Evolutionary conservation across 2,329 filamentous ascomycete species (phyloP).

Genomic region (Fusarium hostae): DNA sequence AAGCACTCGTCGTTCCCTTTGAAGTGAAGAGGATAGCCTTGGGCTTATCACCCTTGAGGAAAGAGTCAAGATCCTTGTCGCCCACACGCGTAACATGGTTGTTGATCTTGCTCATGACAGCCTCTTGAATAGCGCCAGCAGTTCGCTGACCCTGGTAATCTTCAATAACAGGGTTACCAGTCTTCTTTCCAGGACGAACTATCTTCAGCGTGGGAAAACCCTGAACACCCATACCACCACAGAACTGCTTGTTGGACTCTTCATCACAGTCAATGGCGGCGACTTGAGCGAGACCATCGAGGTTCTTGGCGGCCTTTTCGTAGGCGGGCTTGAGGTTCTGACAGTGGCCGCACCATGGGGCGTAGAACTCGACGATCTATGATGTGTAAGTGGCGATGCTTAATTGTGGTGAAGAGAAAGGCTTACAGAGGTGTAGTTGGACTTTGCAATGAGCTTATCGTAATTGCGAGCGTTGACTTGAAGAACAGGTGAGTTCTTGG

Average conservation of each 20-base stretch:
- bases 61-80: conserved; percentile 81
- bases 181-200: conserved; percentile 84
- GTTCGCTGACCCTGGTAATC: conserved; percentile 88
- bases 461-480: conserved; percentile 84
- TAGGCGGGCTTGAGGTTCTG: conserved; percentile 95
- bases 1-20: conserved; percentile 86
- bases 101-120: conserved; percentile 86
- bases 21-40: conserved; percentile 95
- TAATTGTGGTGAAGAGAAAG: not conserved
- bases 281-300: conserved; percentile 93
- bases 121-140: conserved; percentile 88
- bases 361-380: conserved; percentile 85
- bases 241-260: conserved; percentile 89
- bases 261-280: conserved; percentile 96
- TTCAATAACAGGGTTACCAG: conserved; percentile 81
- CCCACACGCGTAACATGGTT: conserved; percentile 87
- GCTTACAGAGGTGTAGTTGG: conserved; percentile 89
- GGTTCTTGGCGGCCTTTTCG: conserved; percentile 89
- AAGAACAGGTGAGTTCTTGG: conserved; percentile 86
- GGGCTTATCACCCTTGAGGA: conserved; percentile 76
- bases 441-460: conserved; percentile 83
- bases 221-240: conserved; percentile 85
- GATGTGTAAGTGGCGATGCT: not conserved
- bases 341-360: conserved; percentile 98
- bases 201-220: conserved; percentile 98